Percentiles rank a stretch among this genome's conserved stretches.
Evolutionary conservation across 352 stramenopile genomes (phyloP).

Genomic region (Pythium grandisporangium): DNA sequence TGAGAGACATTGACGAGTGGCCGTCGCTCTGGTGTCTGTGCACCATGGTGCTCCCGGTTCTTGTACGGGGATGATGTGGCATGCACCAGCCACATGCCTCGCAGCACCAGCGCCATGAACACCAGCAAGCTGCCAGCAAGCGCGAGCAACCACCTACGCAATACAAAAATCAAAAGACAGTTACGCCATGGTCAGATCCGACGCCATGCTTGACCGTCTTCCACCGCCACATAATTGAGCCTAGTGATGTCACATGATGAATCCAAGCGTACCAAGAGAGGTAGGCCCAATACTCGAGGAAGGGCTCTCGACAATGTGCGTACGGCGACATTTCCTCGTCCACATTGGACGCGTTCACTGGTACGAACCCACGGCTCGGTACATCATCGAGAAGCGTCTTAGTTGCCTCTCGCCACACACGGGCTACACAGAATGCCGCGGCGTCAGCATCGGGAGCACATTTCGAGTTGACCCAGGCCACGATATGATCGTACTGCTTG

Average conservation of each 20-base stretch:
- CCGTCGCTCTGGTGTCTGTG: conserved; percentile 9
- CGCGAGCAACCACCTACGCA: conserved; percentile 13
- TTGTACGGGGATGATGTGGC: too few species aligned
- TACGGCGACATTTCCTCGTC: conserved; percentile 4
- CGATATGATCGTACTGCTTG: conserved; percentile 12
- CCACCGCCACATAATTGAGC: too few species aligned
- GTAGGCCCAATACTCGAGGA: conserved; percentile 18
- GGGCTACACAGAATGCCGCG: conserved; percentile 7
- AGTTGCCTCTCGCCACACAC: conserved; percentile 9
- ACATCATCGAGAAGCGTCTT: conserved; percentile 1
- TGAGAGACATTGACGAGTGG: conserved; percentile 13
- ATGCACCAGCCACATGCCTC: conserved; percentile 9
- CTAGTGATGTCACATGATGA: too few species aligned
- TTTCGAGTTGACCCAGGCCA: conserved; percentile 15
- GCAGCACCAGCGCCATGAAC: conserved; percentile 13
- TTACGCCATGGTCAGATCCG: too few species aligned
- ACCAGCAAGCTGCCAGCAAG: conserved; percentile 3
- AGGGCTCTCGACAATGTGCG: conserved; percentile 12
- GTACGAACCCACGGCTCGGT: too few species aligned
- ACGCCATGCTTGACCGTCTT: too few species aligned
- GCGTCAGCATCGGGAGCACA: conserved; percentile 4
- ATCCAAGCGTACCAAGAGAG: conserved; percentile 11
- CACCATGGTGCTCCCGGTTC: too few species aligned
- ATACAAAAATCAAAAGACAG: background rate
- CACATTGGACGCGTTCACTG: background rate